These are phyloP conservation scores for Skeletonema grethae DNA, from an alignment of 108 stramenopile genomes.

Conservation along the genomic window DNA sequence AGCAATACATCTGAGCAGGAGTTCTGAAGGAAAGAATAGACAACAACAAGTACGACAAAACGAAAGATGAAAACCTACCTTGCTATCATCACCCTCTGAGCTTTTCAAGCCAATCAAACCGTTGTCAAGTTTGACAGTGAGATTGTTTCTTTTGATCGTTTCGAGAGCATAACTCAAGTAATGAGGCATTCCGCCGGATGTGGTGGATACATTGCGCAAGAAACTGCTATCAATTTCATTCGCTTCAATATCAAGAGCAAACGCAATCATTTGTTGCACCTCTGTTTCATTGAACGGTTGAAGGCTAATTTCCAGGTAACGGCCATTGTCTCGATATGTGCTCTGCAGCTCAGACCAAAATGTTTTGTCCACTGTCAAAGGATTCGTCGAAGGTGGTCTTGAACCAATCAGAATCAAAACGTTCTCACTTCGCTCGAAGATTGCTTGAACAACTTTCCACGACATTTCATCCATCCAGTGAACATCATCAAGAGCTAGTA, in stretches of 20 bases:
- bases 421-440: slow-evolving; percentile 55
- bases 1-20: neutral
- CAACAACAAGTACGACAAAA: neutral
- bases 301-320: slow-evolving; percentile 54
- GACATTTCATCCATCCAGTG: slow-evolving; percentile 68
- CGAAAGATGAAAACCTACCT: slow-evolving; percentile 17
- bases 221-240: slow-evolving; percentile 53
- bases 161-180: slow-evolving; percentile 66
- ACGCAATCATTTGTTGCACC: slow-evolving; percentile 51
- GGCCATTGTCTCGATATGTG: slow-evolving; percentile 9
- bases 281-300: slow-evolving; percentile 51
- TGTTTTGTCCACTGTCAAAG: slow-evolving; percentile 36
- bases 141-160: slow-evolving; percentile 57
- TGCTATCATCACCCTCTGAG: slow-evolving; percentile 10
- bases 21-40: neutral
- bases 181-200: slow-evolving; percentile 72
- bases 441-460: slow-evolving; percentile 61
- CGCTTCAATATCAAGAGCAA: slow-evolving; percentile 35
- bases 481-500: slow-evolving; percentile 73
- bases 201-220: slow-evolving; percentile 42
- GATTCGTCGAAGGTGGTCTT: slow-evolving; percentile 26
- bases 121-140: slow-evolving; percentile 33
- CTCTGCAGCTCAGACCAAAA: slow-evolving; percentile 59
- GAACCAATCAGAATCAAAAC: slow-evolving; percentile 62
- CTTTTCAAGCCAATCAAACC: slow-evolving; percentile 44